These are phyloP conservation scores for Fraxinus floribunda DNA, from an alignment of 305 asterid genomes.

Conservation along the genomic window DNA sequence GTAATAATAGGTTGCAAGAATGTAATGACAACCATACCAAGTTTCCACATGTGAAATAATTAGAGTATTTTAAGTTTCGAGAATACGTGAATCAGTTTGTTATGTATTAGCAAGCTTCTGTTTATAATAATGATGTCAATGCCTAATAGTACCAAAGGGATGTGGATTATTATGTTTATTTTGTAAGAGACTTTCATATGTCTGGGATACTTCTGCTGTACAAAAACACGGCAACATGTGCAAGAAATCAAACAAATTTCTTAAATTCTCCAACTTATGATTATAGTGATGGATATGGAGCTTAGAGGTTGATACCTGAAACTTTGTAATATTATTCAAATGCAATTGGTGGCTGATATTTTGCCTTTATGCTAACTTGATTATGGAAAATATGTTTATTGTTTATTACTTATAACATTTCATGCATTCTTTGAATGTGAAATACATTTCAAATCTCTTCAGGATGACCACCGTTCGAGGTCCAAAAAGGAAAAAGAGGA, in stretches of 20 bases:
- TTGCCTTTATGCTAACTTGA: background rate
- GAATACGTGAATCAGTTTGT: background rate
- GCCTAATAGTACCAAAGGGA: background rate
- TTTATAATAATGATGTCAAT: background rate
- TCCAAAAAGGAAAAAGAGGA: conserved; percentile 72
- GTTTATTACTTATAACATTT: background rate
- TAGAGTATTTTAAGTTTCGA: background rate
- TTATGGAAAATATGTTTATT: background rate
- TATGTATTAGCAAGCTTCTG: background rate
- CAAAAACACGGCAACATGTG: background rate
- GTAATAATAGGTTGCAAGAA: background rate
- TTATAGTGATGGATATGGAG: background rate
- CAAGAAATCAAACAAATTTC: background rate
- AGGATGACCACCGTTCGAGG: conserved; percentile 81
- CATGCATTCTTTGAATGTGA: background rate
- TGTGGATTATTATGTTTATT: background rate
- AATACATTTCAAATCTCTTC: conserved; percentile 26
- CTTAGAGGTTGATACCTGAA: background rate
- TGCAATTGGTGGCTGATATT: background rate
- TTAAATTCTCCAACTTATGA: background rate
- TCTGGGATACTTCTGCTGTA: background rate
- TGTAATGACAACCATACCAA: background rate
- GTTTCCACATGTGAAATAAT: background rate
- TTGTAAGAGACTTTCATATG: background rate
- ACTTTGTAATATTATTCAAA: background rate